Evolutionary conservation across 176 grass and related monocot species (phyloP).

Genomic region (Lolium multiflorum): DNA sequence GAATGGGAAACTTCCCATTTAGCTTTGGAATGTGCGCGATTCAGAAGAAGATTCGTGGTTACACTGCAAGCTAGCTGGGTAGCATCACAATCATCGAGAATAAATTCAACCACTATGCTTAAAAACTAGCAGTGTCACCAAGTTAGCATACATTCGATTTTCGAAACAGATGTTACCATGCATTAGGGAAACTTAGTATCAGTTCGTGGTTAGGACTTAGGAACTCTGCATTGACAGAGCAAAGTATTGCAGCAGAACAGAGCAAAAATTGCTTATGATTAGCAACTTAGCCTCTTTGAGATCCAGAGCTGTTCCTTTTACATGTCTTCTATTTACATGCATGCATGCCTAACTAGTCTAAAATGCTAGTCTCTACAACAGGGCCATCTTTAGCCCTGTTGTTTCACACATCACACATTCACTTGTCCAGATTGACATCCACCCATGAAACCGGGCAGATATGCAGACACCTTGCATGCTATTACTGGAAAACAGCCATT

Average conservation of each 20-base stretch:
- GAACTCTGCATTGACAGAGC: background rate
- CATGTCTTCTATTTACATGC: conserved; percentile 3
- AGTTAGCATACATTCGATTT: too few relatives aligned
- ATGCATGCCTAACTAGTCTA: background rate
- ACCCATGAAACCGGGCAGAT: background rate
- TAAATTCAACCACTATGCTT: background rate
- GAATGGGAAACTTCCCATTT: background rate
- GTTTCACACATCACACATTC: background rate
- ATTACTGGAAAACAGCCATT: background rate
- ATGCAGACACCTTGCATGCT: background rate
- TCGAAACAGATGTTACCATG: background rate
- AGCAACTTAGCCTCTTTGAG: background rate
- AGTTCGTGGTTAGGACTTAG: background rate
- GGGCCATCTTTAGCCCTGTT: background rate
- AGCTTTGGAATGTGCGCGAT: too few relatives aligned
- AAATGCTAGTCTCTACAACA: background rate
- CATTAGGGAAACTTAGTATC: background rate
- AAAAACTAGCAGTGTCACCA: background rate
- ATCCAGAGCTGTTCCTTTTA: background rate
- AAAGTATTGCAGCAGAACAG: background rate
- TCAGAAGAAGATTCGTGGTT: too few relatives aligned
- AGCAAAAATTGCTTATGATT: background rate
- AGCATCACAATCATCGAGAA: background rate
- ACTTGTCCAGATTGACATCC: background rate
- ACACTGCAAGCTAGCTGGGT: background rate